Conservation (phyloP, 495 filamentous ascomycete species). For the Neurospora sp. region DNA sequence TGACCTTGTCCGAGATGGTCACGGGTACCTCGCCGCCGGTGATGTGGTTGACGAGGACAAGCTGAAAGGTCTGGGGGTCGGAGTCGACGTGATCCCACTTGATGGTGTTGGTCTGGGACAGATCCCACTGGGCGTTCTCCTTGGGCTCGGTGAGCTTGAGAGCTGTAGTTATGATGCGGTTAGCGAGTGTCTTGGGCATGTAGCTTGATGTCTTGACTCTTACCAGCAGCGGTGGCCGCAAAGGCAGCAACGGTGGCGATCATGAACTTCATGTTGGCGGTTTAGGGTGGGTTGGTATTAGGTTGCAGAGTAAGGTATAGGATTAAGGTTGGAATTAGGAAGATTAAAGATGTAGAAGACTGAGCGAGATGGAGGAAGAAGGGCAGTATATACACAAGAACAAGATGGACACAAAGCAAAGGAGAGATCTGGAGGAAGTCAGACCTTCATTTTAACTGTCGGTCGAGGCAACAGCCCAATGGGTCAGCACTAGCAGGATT, state of each 20-base stretch:
- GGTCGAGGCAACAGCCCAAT: background rate
- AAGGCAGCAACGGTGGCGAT: constrained; percentile 5
- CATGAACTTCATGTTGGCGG: constrained; percentile 9
- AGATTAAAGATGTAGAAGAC: background rate
- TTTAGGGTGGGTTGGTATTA: background rate
- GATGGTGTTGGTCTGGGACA: constrained; percentile 12
- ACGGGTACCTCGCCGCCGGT: constrained; percentile 1
- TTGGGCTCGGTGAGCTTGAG: constrained; percentile 2
- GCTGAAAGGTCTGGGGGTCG: constrained; percentile 10
- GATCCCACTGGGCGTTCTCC: constrained; percentile 6
- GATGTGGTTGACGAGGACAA: constrained; percentile 13
- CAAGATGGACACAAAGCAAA: background rate
- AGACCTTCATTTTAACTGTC: background rate
- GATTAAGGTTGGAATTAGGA: background rate
- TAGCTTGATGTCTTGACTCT: background rate
- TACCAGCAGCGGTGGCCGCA: constrained; percentile 8
- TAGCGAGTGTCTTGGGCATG: background rate
- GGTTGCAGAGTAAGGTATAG: background rate
- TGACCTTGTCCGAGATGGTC: constrained; percentile 9
- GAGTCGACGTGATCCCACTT: constrained; percentile 9
- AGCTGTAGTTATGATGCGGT: background rate
- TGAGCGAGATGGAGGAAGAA: background rate
- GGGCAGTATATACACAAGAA: background rate
- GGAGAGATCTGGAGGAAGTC: background rate
- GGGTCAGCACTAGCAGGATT: background rate